These are phyloP conservation scores for Eucalyptus marginata DNA, from an alignment of 345 rosid species.

Conservation along the genomic window DNA sequence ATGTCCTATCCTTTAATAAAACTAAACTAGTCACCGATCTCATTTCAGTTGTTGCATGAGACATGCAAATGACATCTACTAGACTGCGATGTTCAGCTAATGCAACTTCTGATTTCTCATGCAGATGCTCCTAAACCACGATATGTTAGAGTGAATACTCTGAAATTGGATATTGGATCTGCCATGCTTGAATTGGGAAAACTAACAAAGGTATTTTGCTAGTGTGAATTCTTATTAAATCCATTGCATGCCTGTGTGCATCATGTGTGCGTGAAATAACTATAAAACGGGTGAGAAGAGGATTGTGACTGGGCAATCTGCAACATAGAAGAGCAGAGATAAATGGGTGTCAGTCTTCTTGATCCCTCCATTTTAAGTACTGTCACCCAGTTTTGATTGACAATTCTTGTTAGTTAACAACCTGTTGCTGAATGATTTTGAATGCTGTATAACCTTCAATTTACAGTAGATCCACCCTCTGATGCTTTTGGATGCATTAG, in stretches of 20 bases:
- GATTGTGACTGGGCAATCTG: not conserved
- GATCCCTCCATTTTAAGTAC: not conserved
- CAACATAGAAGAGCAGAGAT: not conserved
- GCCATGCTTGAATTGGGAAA: conserved; percentile 53
- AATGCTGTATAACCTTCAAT: not conserved
- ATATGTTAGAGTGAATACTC: conserved; percentile 78
- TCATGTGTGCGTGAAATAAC: not conserved
- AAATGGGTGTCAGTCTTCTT: not conserved
- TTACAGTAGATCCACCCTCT: not conserved
- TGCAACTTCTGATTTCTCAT: not conserved
- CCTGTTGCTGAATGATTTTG: not conserved
- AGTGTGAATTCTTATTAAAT: not conserved
- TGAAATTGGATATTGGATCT: conserved; percentile 59
- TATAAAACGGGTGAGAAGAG: not conserved
- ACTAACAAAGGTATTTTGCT: conserved; percentile 32
- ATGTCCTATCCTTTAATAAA: not conserved
- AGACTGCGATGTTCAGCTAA: not conserved
- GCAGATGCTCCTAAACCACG: conserved; percentile 66
- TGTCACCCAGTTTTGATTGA: not conserved
- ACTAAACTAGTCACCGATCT: not conserved
- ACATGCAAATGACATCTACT: not conserved
- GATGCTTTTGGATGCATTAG: not conserved
- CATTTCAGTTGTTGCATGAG: not conserved
- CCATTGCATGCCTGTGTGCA: not conserved
- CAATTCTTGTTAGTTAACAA: not conserved